Evolutionary conservation across 2,329 filamentous ascomycete species (phyloP).

Genomic region (Hypoxylon sp.): DNA sequence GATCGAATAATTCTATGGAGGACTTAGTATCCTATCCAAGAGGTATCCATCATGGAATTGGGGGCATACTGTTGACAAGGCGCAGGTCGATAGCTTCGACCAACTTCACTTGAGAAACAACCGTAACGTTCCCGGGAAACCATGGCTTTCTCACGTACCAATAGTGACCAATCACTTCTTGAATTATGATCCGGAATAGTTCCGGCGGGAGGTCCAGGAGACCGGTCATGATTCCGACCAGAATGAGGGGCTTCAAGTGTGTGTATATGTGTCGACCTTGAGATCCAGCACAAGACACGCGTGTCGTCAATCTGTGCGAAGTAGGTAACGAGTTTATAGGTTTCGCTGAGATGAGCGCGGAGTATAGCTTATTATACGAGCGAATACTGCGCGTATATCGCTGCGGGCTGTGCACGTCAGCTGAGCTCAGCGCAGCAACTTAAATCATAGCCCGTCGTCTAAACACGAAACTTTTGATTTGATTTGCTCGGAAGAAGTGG

Average conservation of each 20-base stretch:
- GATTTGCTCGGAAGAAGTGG: no score
- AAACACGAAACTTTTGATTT: no score
- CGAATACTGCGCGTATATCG: no score
- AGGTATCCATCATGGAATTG: neutral
- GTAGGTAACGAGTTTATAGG: neutral
- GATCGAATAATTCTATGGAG: neutral
- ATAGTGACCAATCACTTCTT: neutral
- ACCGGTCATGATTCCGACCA: neutral
- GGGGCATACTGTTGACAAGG: conserved; percentile 6
- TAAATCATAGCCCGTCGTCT: no score
- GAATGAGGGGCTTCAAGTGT: neutral
- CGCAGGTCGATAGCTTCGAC: neutral
- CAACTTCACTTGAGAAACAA: neutral
- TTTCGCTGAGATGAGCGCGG: neutral
- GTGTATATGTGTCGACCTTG: neutral
- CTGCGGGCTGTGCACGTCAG: no score
- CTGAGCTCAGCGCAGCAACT: no score
- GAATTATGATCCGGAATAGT: conserved; percentile 3
- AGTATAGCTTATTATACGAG: neutral
- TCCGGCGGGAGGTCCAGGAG: conserved; percentile 6
- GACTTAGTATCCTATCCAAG: neutral
- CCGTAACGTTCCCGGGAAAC: neutral
- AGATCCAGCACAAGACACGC: neutral
- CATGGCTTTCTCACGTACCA: neutral
- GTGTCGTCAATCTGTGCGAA: neutral